Base-by-base conservation (phyloP, 148 eudicot species). In the Spergularia marina region DNA sequence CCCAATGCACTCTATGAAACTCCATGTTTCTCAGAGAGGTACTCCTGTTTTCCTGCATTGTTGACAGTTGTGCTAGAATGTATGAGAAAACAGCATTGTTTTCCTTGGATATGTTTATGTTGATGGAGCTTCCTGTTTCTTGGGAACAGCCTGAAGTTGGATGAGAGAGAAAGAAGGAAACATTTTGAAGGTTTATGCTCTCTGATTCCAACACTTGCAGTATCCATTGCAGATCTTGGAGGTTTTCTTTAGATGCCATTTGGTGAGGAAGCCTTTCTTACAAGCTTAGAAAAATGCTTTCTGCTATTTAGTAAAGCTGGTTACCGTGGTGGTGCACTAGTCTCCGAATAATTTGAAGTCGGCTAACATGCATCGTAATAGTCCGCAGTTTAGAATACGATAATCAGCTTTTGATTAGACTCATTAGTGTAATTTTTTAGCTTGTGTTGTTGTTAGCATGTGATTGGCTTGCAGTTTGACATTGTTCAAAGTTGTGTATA, bases 1-100 rank as follows among this genome's bases (percentile, higher is more conserved):
- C 88, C 98, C 98, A 94, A 44, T 83, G 78, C 6, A 90, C 96
- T 44, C 77, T 80, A 81, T 94, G 91, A 76, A 94, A 94, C 85
- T 85, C 93, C 67, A 90, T 15, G 80, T 83, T 85, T 60, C 75
- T 82, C 21, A 94, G 71, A 40, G 89, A 82, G 10, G 77, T 59
- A 18, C n/a, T 59, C 69, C 80, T 76, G 71, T 56, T 60, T 55
- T 55, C 79, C 47, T 61, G 36, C 69, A 87, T 65, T 84, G 87
- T 20, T 70, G 78, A 82, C 55, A 93, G 76, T 40, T 74, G 72
- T 55, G 73, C 17, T 18, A 94, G 89, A 68, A 94, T 23, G 72
- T 70, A 74, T 39, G 86, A 73, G 71, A 90, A 86, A 30, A 76
- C 74, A 12, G 82, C 64, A 74, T 67, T 78, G 65, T 76, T 74